Percentiles rank a stretch among this genome's conserved stretches.
phyloP scores from a whole-genome alignment of 2,329 filamentous ascomycete species.

The Beauveria sp. region DNA sequence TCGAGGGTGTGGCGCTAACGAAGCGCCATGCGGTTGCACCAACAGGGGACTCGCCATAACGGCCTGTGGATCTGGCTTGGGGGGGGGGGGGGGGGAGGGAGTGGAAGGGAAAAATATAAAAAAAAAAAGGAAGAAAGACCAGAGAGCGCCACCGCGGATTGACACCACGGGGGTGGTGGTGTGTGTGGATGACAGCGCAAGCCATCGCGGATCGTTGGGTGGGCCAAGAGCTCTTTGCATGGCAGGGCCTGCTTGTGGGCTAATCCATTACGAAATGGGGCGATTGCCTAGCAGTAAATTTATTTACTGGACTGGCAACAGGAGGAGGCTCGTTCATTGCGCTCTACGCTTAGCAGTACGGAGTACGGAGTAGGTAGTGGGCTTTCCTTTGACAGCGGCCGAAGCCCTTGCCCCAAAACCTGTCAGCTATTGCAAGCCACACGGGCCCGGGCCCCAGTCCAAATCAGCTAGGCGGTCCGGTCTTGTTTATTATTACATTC shows the following conservation, averaged over 20 bases:
- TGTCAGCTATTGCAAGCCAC: neutral
- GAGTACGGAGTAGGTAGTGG: too few species aligned
- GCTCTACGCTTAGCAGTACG: too few species aligned
- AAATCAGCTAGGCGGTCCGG: neutral
- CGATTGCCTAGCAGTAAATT: neutral
- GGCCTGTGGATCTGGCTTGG: neutral
- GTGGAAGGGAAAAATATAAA: too few species aligned
- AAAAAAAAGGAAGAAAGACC: too few species aligned
- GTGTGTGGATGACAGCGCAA: conserved; percentile 17
- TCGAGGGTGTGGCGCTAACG: neutral
- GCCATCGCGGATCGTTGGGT: conserved; percentile 15
- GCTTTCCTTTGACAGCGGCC: neutral
- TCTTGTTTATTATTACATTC: neutral
- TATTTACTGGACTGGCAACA: neutral
- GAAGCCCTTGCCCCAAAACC: neutral
- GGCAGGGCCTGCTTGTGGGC: conserved; percentile 14
- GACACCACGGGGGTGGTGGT: conserved; percentile 13
- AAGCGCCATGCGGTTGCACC: neutral
- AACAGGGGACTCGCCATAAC: neutral
- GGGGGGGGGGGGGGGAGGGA: neutral
- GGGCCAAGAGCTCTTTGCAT: conserved; percentile 15
- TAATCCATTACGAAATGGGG: conserved; percentile 15
- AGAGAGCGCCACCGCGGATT: conserved; percentile 13
- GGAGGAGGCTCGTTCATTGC: neutral
- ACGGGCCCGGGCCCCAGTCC: neutral